Percentiles rank a stretch among this genome's conserved stretches.
These are phyloP conservation scores for Daldinia sp. DNA, from an alignment of 2,329 filamentous ascomycete species.

Conservation along the genomic window DNA sequence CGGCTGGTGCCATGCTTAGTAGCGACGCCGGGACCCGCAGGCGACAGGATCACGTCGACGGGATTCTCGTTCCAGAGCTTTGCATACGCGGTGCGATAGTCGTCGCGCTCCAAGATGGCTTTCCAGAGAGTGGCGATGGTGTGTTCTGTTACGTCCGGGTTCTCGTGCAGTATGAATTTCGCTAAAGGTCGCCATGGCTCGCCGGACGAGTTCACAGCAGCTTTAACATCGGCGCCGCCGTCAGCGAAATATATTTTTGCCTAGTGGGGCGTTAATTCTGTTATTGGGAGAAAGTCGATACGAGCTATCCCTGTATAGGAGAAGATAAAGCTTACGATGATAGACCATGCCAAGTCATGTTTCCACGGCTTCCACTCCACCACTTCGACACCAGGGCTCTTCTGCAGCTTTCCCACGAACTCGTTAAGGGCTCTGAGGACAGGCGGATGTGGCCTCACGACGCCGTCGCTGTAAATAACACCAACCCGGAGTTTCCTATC, in stretches of 20 bases:
- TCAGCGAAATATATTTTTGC: conserved; percentile 69
- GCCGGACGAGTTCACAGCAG: conserved; percentile 63
- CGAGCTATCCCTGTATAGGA: background rate
- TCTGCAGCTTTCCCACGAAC: conserved; percentile 63
- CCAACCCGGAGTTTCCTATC: conserved; percentile 69
- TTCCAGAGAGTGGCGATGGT: conserved; percentile 58
- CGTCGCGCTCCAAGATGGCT: conserved; percentile 56
- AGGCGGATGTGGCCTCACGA: conserved; percentile 71
- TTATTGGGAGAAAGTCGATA: background rate
- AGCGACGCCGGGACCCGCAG: conserved; percentile 61
- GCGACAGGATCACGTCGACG: conserved; percentile 73
- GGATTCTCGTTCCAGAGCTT: conserved; percentile 54
- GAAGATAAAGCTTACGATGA: conserved; percentile 48
- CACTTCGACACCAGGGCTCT: conserved; percentile 64
- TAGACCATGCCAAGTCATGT: conserved; percentile 62
- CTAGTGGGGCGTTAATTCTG: conserved; percentile 29
- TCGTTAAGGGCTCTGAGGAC: conserved; percentile 67
- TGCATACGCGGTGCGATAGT: conserved; percentile 55
- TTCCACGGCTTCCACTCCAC: conserved; percentile 67
- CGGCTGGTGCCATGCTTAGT: conserved; percentile 61
- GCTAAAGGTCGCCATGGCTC: conserved; percentile 71
- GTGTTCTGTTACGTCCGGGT: conserved; percentile 57
- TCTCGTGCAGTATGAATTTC: conserved; percentile 69
- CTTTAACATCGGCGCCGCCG: conserved; percentile 66
- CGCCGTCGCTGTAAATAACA: conserved; percentile 68